Percentiles rank a stretch among this genome's conserved stretches.
Conservation (phyloP, 768 basidiomycete species). For the Lactarius quietus region DNA sequence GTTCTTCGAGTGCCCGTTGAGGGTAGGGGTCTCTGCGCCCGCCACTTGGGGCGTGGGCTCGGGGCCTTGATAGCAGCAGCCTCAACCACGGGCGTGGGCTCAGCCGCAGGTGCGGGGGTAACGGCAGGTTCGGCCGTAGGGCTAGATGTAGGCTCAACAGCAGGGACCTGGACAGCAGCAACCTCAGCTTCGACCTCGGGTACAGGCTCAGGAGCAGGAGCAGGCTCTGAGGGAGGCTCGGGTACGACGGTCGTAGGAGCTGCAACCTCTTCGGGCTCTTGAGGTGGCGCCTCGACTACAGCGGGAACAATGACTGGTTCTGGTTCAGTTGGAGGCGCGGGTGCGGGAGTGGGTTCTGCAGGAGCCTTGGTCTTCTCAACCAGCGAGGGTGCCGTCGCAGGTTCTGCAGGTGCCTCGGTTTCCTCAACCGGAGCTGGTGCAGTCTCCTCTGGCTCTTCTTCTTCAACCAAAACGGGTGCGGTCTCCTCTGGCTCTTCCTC, state of each 20-base stretch:
- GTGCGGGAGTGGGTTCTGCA: neutral
- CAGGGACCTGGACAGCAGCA: neutral
- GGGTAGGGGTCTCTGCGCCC: neutral
- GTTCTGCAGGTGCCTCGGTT: too few species aligned
- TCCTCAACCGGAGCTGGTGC: too few species aligned
- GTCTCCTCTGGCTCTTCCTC: too few species aligned
- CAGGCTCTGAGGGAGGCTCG: neutral
- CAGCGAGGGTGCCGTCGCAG: too few species aligned
- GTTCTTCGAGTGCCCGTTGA: conserved; percentile 17
- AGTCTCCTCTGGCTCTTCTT: too few species aligned
- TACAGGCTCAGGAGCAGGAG: neutral
- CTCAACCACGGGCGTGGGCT: neutral
- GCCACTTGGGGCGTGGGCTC: conserved; percentile 8
- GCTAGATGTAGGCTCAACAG: neutral
- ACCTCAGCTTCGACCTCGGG: neutral
- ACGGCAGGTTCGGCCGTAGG: neutral
- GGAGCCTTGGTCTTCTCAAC: neutral
- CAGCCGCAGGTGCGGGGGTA: neutral
- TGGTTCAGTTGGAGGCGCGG: neutral
- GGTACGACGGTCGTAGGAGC: neutral
- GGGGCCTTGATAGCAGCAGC: neutral
- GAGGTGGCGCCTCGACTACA: neutral
- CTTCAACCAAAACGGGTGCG: too few species aligned
- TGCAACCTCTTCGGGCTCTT: neutral
- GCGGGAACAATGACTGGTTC: neutral